Percentiles rank a stretch among this genome's conserved stretches.
These are phyloP conservation scores for Aegilops sharonensis DNA, from an alignment of 176 grass and related monocot genomes.

Conservation along the genomic window DNA sequence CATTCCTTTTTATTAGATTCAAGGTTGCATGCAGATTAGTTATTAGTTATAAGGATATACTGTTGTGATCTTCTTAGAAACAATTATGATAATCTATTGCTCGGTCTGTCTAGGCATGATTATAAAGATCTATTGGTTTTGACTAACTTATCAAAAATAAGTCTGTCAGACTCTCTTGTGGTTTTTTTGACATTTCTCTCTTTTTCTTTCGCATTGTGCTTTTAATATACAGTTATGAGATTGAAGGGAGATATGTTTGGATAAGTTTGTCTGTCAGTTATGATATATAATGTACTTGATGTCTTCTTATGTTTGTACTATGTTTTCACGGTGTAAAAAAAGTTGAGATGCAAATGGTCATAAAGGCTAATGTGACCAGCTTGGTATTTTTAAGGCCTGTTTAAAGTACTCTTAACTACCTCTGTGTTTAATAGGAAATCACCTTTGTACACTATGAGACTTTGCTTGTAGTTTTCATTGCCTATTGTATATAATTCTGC, in stretches of 20 bases:
- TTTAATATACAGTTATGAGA: conserved; percentile 6
- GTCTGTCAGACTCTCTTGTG: neutral
- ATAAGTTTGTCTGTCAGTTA: conserved; percentile 2
- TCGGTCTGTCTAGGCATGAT: neutral
- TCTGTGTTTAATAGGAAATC: conserved; percentile 7
- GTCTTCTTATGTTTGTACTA: neutral
- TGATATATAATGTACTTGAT: neutral
- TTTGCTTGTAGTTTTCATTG: conserved; percentile 11
- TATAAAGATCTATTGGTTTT: neutral
- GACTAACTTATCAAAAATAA: neutral
- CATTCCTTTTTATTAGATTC: neutral
- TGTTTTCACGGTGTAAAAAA: conserved; percentile 5
- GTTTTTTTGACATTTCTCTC: neutral
- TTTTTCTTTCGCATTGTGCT: neutral
- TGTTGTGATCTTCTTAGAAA: neutral
- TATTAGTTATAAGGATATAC: neutral
- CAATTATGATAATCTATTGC: neutral
- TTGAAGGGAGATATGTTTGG: neutral
- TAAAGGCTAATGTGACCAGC: neutral
- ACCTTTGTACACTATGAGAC: neutral
- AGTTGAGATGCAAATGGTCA: neutral
- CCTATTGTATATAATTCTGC: conserved; percentile 14
- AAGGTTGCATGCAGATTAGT: neutral
- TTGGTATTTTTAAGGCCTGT: neutral
- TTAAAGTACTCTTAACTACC: conserved; percentile 2